These are phyloP conservation scores for Pythium myriotylum DNA, from an alignment of 352 stramenopile species.

Conservation along the genomic window DNA sequence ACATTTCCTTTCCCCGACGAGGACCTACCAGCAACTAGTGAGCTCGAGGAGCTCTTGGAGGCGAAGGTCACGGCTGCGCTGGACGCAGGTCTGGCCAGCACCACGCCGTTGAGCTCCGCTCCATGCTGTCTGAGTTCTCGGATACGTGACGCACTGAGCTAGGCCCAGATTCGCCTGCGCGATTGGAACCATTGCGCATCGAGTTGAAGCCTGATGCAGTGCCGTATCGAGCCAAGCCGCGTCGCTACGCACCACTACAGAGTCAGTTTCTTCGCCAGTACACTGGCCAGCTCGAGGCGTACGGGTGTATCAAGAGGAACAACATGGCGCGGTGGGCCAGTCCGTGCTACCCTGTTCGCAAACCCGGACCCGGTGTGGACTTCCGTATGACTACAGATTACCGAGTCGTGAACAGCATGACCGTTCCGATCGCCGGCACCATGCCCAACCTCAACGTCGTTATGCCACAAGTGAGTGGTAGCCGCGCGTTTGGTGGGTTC, in stretches of 20 bases:
- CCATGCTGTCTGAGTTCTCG: not conserved
- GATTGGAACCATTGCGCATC: constrained; percentile 3
- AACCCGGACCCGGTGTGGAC: not conserved
- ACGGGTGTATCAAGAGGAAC: constrained; percentile 1
- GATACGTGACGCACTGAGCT: constrained; percentile 1
- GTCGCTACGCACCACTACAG: not conserved
- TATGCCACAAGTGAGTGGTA: not conserved
- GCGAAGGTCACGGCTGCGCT: not conserved
- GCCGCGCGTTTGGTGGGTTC: not conserved
- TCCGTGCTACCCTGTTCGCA: constrained; percentile 1
- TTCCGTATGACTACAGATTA: constrained; percentile 6
- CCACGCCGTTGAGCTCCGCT: not conserved
- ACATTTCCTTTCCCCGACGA: not conserved
- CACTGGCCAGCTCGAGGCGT: constrained; percentile 1
- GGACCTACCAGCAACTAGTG: not conserved
- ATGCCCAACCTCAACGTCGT: constrained; percentile 10
- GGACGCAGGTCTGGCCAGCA: not conserved
- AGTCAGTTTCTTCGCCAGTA: constrained; percentile 6
- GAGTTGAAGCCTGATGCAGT: not conserved
- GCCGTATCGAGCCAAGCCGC: not conserved
- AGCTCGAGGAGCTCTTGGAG: not conserved
- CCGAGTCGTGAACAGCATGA: constrained; percentile 1
- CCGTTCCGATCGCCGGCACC: constrained; percentile 1
- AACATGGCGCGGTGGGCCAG: constrained; percentile 3
- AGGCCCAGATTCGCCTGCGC: not conserved